Percentiles rank a stretch among this genome's conserved stretches.
Evolutionary conservation across 1,139 yeast species (phyloP).

Genomic region (Debaryomyces subglobosus): DNA sequence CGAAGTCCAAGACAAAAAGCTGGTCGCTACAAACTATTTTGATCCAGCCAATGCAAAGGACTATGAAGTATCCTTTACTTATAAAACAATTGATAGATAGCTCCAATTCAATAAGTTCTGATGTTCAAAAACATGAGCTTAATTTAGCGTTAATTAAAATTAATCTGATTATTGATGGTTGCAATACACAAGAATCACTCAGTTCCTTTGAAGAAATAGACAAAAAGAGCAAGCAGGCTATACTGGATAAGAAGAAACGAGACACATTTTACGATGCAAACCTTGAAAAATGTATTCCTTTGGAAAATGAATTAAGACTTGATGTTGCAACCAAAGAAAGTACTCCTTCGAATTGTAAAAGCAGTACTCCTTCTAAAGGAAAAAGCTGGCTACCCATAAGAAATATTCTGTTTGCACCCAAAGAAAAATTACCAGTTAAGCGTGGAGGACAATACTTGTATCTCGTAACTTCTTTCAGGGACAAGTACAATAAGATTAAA

Average conservation of each 20-base stretch:
- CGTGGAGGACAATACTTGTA: constrained; percentile 2
- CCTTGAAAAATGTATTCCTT: constrained; percentile 14
- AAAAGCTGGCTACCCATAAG: constrained; percentile 2
- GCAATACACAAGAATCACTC: constrained; percentile 14
- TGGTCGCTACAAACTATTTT: constrained; percentile 13
- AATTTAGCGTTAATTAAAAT: constrained; percentile 21
- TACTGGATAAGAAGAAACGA: constrained; percentile 11
- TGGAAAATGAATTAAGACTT: constrained; percentile 13
- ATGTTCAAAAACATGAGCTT: constrained; percentile 14
- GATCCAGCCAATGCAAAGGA: constrained; percentile 17
- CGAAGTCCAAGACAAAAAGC: constrained; percentile 1
- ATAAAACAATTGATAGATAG: constrained; percentile 19
- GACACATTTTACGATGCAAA: neutral
- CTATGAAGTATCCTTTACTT: constrained; percentile 19
- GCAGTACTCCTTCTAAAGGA: constrained; percentile 4
- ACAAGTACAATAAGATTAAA: constrained; percentile 12
- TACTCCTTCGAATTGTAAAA: neutral
- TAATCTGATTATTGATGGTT: constrained; percentile 18
- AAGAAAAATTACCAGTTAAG: neutral
- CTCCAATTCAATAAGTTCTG: constrained; percentile 1
- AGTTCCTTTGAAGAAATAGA: constrained; percentile 17
- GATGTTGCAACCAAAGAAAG: constrained; percentile 8
- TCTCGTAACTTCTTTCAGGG: constrained; percentile 10
- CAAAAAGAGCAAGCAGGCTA: constrained; percentile 8
- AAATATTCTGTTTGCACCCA: constrained; percentile 7